phyloP scores from a whole-genome alignment of 1,139 yeast species.

The Zhuliangozyma parablackwelliae region DNA sequence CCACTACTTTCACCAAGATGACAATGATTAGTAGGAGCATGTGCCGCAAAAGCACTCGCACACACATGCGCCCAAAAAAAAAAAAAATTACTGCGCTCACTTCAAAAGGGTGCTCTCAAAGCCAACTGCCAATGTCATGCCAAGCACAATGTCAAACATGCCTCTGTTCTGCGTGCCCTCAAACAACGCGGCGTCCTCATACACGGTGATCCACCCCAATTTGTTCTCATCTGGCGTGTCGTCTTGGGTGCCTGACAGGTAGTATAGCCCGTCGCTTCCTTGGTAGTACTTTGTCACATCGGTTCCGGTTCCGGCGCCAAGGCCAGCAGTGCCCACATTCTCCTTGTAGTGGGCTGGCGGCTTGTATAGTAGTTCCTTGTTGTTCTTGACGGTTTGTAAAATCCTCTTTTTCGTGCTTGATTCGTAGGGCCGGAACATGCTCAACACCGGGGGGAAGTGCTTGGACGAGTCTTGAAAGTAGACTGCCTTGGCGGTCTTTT shows the following conservation, averaged over 20 bases:
- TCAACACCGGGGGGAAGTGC: conserved; percentile 38
- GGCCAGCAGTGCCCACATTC: conserved; percentile 16
- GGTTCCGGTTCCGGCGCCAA: conserved; percentile 30
- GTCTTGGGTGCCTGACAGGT: conserved; percentile 44
- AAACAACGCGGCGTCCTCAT: conserved; percentile 37
- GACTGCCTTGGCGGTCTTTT: conserved; percentile 17
- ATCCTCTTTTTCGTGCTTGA: conserved; percentile 38
- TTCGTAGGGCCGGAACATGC: conserved; percentile 54
- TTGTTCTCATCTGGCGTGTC: conserved; percentile 58
- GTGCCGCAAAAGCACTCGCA: too few relatives aligned
- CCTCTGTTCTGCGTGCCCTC: conserved; percentile 26
- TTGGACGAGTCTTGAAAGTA: conserved; percentile 23
- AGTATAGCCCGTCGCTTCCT: conserved; percentile 55
- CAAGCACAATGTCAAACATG: conserved; percentile 52
- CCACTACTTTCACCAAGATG: background rate
- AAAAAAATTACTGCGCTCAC: too few relatives aligned
- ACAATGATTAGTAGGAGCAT: background rate
- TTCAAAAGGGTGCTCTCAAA: conserved; percentile 25
- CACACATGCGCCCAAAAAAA: too few relatives aligned
- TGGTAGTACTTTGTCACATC: conserved; percentile 34
- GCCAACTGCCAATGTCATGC: conserved; percentile 52
- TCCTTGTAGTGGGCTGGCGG: conserved; percentile 4
- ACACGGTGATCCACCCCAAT: conserved; percentile 61
- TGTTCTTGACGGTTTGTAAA: conserved; percentile 19
- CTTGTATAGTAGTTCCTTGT: conserved; percentile 6